Conservation (phyloP, 2,329 filamentous ascomycete genomes). For the Apiospora marii region DNA sequence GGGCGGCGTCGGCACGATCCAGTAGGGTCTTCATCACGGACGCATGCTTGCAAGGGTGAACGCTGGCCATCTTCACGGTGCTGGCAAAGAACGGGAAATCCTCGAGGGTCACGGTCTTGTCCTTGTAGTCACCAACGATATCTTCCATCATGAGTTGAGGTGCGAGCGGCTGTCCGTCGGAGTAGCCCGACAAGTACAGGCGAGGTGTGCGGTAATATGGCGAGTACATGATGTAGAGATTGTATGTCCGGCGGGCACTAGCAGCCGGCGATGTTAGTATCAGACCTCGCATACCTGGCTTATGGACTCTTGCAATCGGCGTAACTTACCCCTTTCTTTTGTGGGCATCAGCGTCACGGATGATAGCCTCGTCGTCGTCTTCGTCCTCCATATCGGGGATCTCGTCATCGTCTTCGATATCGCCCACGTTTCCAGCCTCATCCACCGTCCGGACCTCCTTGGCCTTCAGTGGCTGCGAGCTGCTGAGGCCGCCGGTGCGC, state of each 20-base stretch:
- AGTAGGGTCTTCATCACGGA: conserved; percentile 98
- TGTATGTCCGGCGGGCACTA: conserved; percentile 91
- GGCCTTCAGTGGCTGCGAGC: conserved; percentile 77
- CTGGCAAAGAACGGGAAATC: conserved; percentile 95
- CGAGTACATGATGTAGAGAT: conserved; percentile 97
- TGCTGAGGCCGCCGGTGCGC: conserved; percentile 81
- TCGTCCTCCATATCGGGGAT: conserved; percentile 99
- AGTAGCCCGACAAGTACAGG: conserved; percentile 93
- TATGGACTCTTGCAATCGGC: neutral
- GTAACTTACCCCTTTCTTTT: conserved; percentile 54
- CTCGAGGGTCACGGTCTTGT: conserved; percentile 98
- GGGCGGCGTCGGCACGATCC: conserved; percentile 90
- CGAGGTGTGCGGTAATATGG: conserved; percentile 96
- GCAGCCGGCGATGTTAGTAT: conserved; percentile 24
- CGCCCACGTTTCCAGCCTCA: conserved; percentile 85
- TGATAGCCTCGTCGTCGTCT: conserved; percentile 89
- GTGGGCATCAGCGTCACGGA: conserved; percentile 71
- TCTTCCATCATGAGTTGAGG: conserved; percentile 95
- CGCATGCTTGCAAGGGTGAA: conserved; percentile 97
- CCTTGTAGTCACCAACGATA: conserved; percentile 94
- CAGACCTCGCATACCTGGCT: conserved; percentile 28
- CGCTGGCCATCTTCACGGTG: conserved; percentile 92
- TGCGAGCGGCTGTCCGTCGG: conserved; percentile 80
- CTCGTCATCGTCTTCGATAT: conserved; percentile 78
- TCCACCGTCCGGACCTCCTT: conserved; percentile 88